phyloP scores from a whole-genome alignment of 805 yeast species.

The Barnettozyma vustinii region DNA sequence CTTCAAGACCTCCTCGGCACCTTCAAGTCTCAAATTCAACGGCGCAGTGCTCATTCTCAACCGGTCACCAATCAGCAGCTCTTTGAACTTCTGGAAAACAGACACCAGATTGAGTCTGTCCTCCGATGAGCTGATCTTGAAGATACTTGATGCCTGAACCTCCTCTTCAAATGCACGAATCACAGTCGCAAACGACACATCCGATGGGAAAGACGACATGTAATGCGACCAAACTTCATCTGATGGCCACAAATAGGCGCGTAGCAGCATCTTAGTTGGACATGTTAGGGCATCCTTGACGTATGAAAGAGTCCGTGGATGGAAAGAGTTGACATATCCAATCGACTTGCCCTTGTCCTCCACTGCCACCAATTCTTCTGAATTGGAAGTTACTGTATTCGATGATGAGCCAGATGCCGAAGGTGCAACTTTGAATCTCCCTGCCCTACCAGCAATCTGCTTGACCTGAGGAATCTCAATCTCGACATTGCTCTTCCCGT shows the following conservation, averaged over 20 bases:
- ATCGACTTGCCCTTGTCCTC: conserved; percentile 20
- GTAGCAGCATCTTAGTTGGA: conserved; percentile 45
- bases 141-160: conserved; percentile 27
- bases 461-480: conserved; percentile 66
- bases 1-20: conserved; percentile 41
- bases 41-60: conserved; percentile 60
- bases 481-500: conserved; percentile 47
- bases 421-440: conserved; percentile 53
- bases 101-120: conserved; percentile 31
- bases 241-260: conserved; percentile 80
- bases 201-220: conserved; percentile 53
- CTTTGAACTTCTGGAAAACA: conserved; percentile 37
- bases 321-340: conserved; percentile 54
- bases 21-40: conserved; percentile 37
- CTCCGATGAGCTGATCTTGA: conserved; percentile 33
- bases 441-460: conserved; percentile 97
- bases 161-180: conserved; percentile 42
- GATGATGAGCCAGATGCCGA: conserved; percentile 1
- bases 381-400: not conserved
- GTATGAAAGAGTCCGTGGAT: conserved; percentile 35
- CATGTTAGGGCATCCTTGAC: conserved; percentile 44
- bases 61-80: conserved; percentile 51
- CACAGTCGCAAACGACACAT: conserved; percentile 40
- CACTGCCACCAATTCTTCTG: not conserved
- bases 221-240: conserved; percentile 62